Conservation (phyloP, 1,139 yeast genomes). For the Suhomyces wounanorum region DNA sequence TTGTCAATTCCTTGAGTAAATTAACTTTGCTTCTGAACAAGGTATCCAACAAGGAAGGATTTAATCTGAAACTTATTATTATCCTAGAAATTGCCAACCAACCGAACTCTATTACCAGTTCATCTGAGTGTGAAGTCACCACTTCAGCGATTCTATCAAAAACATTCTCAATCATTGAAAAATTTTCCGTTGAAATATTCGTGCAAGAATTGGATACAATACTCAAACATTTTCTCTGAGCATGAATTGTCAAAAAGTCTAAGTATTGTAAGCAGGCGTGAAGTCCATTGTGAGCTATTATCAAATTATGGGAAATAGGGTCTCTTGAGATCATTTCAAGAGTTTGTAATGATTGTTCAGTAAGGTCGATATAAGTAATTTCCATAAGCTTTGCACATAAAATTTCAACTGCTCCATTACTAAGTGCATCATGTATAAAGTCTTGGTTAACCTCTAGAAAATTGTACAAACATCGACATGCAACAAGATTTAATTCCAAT, state of each 20-base stretch:
- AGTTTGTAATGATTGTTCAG: slow-evolving; percentile 87
- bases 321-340: slow-evolving; percentile 67
- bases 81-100: slow-evolving; percentile 69
- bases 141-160: slow-evolving; percentile 66
- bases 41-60: slow-evolving; percentile 47
- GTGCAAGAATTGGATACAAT: slow-evolving; percentile 79
- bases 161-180: slow-evolving; percentile 53
- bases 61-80: slow-evolving; percentile 52
- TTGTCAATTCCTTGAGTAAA: slow-evolving; percentile 30
- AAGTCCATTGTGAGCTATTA: slow-evolving; percentile 63
- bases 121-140: slow-evolving; percentile 60
- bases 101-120: slow-evolving; percentile 65
- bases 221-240: slow-evolving; percentile 79
- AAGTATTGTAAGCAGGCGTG: slow-evolving; percentile 69
- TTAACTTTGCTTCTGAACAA: slow-evolving; percentile 37
- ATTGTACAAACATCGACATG: slow-evolving; percentile 84
- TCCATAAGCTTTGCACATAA: slow-evolving; percentile 70
- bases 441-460: slow-evolving; percentile 76
- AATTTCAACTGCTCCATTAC: slow-evolving; percentile 66
- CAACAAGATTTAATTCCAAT: slow-evolving; percentile 76
- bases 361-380: slow-evolving; percentile 82
- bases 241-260: slow-evolving; percentile 87
- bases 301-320: slow-evolving; percentile 48
- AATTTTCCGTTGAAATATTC: slow-evolving; percentile 46
- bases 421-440: slow-evolving; percentile 63